Evolutionary conservation across 176 grass and related monocot species (phyloP).

Genomic region (Thalia dealbata): DNA sequence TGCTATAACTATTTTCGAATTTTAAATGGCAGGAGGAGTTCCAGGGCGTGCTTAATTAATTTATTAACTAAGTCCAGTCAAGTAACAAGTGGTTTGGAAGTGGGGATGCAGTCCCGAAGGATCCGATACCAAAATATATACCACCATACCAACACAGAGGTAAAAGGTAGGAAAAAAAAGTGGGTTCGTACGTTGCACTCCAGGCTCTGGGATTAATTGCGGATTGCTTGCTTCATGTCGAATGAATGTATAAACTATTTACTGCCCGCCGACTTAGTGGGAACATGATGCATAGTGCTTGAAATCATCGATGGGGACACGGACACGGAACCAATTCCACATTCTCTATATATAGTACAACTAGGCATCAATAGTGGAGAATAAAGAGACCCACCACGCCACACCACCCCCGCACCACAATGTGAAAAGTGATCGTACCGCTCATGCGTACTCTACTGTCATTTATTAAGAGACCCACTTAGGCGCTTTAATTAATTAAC

Average conservation of each 20-base stretch:
- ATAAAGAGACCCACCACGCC: neutral
- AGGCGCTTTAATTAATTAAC: too few relatives aligned
- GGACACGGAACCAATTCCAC: neutral
- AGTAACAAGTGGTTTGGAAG: neutral
- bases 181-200: neutral
- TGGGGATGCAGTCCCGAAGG: neutral
- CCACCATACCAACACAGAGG: too few relatives aligned
- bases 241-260: neutral
- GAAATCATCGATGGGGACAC: neutral
- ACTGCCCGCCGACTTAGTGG: neutral
- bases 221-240: neutral
- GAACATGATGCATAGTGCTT: neutral
- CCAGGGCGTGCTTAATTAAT: too few relatives aligned
- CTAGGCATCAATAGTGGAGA: neutral
- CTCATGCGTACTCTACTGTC: too few relatives aligned
- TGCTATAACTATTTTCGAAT: too few relatives aligned
- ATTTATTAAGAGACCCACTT: too few relatives aligned
- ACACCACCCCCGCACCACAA: too few relatives aligned
- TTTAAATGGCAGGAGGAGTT: too few relatives aligned
- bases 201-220: neutral
- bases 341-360: neutral
- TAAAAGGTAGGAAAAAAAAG: neutral
- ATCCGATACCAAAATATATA: too few relatives aligned
- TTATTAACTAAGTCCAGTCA: too few relatives aligned
- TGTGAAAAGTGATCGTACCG: neutral